phyloP scores from a whole-genome alignment of 352 stramenopile species.

The Pythium apleroticum region DNA sequence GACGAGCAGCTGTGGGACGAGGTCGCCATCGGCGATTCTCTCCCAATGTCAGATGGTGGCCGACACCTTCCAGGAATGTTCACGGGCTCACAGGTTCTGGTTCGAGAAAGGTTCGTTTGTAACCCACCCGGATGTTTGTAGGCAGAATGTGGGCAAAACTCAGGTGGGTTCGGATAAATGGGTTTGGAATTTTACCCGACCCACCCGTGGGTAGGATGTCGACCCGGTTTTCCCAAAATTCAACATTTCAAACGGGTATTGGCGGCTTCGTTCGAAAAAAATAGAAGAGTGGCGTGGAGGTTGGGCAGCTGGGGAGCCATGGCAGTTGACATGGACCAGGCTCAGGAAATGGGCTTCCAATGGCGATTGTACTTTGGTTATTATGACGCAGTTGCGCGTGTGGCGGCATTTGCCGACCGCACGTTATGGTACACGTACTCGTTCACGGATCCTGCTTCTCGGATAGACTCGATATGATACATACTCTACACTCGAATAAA shows the following conservation, averaged over 20 bases:
- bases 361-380: slow-evolving; percentile 11
- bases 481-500: slow-evolving; percentile 20
- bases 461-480: slow-evolving; percentile 6
- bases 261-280: neutral
- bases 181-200: neutral
- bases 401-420: neutral
- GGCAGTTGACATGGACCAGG: slow-evolving; percentile 8
- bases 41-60: slow-evolving; percentile 14
- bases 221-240: slow-evolving; percentile 17
- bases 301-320: neutral
- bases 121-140: neutral
- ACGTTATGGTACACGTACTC: neutral
- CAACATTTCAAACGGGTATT: slow-evolving; percentile 13
- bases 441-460: neutral
- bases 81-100: neutral
- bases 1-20: slow-evolving; percentile 25
- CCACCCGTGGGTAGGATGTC: neutral
- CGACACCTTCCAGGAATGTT: slow-evolving; percentile 7
- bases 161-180: no score
- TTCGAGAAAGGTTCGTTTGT: no score
- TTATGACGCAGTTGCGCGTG: neutral
- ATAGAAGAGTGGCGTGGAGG: neutral
- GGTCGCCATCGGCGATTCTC: slow-evolving; percentile 4
- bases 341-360: slow-evolving; percentile 1
- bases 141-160: no score